These are phyloP conservation scores for Westerdykella ornata DNA, from an alignment of 2,329 filamentous ascomycete genomes.

Conservation along the genomic window DNA sequence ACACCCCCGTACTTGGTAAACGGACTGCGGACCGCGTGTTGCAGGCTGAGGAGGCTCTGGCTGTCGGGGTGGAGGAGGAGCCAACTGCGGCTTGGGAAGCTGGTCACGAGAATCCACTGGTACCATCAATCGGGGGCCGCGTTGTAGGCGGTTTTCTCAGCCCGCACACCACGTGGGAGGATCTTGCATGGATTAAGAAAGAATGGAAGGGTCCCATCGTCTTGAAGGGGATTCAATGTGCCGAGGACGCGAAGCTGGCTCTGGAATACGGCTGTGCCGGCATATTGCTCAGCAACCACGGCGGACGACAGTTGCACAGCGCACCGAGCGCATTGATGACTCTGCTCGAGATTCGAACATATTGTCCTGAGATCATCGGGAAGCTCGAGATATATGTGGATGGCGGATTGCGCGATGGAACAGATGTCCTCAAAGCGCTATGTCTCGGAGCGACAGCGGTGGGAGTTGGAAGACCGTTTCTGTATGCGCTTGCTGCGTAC, in stretches of 20 bases:
- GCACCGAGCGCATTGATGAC: constrained; percentile 34
- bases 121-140: constrained; percentile 49
- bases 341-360: constrained; percentile 34
- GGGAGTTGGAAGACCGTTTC: constrained; percentile 33
- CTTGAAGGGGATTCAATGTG: constrained; percentile 42
- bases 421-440: constrained; percentile 36
- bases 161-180: constrained; percentile 46
- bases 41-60: constrained; percentile 45
- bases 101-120: constrained; percentile 52
- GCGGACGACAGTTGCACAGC: constrained; percentile 47
- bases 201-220: constrained; percentile 40
- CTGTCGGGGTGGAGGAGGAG: constrained; percentile 47
- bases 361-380: constrained; percentile 32
- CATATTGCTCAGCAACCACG: constrained; percentile 49
- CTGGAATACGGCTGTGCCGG: constrained; percentile 42
- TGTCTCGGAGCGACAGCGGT: constrained; percentile 38
- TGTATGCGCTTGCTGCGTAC: constrained; percentile 37
- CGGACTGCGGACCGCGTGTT: constrained; percentile 30
- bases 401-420: constrained; percentile 34
- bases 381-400: constrained; percentile 36
- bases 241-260: constrained; percentile 43
- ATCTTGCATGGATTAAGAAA: constrained; percentile 42
- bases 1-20: constrained; percentile 32
- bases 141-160: constrained; percentile 24
- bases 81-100: constrained; percentile 48